phyloP scores from a whole-genome alignment of 495 filamentous ascomycete genomes.

The Podospora pseudoanserina region DNA sequence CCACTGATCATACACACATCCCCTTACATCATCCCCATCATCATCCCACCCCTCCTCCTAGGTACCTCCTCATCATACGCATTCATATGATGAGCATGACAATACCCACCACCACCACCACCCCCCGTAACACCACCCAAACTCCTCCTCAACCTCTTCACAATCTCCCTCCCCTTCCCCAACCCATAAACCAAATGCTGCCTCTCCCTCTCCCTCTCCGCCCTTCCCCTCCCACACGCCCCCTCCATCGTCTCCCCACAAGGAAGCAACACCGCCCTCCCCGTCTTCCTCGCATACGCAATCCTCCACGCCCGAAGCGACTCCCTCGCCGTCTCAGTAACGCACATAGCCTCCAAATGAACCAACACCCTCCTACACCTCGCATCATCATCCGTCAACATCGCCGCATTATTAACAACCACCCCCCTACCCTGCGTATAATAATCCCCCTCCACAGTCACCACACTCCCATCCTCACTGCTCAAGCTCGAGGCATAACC shows the following conservation, averaged over 20 bases:
- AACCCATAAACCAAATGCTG: not conserved
- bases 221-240: not conserved
- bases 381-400: conserved; percentile 38
- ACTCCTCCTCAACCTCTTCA: conserved; percentile 16
- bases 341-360: conserved; percentile 46
- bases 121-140: not conserved
- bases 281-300: conserved; percentile 36
- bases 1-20: not conserved
- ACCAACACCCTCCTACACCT: conserved; percentile 47
- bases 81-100: not conserved
- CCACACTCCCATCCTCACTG: not conserved
- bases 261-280: conserved; percentile 30
- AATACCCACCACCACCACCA: not conserved
- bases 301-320: conserved; percentile 49
- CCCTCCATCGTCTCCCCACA: conserved; percentile 18
- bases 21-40: not conserved
- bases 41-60: not conserved
- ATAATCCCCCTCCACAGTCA: not conserved
- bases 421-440: not conserved
- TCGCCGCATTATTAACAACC: not conserved
- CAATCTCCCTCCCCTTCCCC: conserved; percentile 6
- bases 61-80: not conserved
- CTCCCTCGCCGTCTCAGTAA: conserved; percentile 44
- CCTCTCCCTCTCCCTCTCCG: not conserved
- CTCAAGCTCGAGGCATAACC: not conserved